These are phyloP conservation scores for Viridothelium virens DNA, from an alignment of 495 filamentous ascomycete species.

Conservation along the genomic window DNA sequence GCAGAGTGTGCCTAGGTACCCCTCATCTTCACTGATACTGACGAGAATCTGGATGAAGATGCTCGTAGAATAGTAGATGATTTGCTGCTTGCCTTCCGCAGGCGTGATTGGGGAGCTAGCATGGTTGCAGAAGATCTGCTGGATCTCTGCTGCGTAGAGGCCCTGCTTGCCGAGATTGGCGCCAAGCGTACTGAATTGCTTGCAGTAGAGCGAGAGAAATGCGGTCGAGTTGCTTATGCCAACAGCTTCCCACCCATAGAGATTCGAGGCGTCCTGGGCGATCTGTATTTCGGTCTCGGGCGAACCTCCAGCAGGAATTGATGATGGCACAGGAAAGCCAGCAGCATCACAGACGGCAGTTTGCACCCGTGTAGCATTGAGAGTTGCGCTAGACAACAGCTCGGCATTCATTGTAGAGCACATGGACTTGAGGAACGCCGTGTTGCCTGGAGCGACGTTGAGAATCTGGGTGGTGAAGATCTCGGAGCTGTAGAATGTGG, in stretches of 20 bases:
- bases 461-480: neutral
- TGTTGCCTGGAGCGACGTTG: neutral
- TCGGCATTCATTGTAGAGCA: neutral
- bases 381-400: neutral
- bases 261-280: neutral
- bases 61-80: neutral
- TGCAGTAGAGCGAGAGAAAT: neutral
- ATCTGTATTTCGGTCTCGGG: neutral
- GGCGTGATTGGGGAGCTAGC: neutral
- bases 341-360: neutral
- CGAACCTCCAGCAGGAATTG: neutral
- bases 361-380: neutral
- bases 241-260: conserved; percentile 4
- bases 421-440: neutral
- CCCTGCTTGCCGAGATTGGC: neutral
- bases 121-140: neutral
- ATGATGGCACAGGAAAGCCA: neutral
- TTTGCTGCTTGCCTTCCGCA: neutral
- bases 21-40: neutral
- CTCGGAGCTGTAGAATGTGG: neutral
- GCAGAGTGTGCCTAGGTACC: neutral
- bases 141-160: neutral
- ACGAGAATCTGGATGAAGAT: neutral
- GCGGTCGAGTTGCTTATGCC: neutral
- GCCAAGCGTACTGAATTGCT: neutral